Evolutionary conservation across 139 green algal species (phyloP), one percentile per base, ranked within the genome.

Genomic region (Gonium pectorale): DNA sequence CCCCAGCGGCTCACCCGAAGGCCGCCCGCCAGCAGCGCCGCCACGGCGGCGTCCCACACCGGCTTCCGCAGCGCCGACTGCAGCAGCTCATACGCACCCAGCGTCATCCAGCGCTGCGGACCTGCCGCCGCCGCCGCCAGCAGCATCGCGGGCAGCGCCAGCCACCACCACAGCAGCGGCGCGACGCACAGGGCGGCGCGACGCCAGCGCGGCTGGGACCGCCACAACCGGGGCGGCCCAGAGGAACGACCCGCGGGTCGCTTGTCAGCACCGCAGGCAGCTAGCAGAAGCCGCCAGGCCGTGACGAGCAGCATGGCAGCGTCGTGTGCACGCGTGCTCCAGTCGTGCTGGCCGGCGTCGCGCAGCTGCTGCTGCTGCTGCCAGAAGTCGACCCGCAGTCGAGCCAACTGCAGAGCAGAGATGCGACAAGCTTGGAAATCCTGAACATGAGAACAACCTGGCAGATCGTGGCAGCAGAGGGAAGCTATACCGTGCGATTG

Each of bases 91-190:
- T 82, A 82, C 3, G 59, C 44, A 3, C 59, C 60, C 60, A 70
- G 59, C 27, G 5, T 59, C 75, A 59, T 62, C 75, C 75, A 71
- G 38, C 0, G 5, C 17, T 17, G 26, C 17, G 54, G 75, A 3
- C 40, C 75, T n/a, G n/a, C n/a, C n/a, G n/a, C n/a, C n/a, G n/a
- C n/a, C n/a, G 56, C 46, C n/a, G 27, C 54, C 56, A 82, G 40
- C 59, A 82, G 59, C 29, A 59, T 82, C 3, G 41, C 29, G 8
- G 75, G 75, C 22, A 82, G 52, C 24, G 75, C 75, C 13, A 82
- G 4, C 8, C 35, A 15, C 75, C 75, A 82, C 4, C 15, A 82
- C 19, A 62, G 31, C 59, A 71, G 75, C n/a, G 75, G 54, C 75
- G 75, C 71, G 40, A 60, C 75, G 22, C 59, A 56, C 40, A 82